Evolutionary conservation across 2,329 filamentous ascomycete genomes (phyloP).

Genomic region (Penicillium polonicum): DNA sequence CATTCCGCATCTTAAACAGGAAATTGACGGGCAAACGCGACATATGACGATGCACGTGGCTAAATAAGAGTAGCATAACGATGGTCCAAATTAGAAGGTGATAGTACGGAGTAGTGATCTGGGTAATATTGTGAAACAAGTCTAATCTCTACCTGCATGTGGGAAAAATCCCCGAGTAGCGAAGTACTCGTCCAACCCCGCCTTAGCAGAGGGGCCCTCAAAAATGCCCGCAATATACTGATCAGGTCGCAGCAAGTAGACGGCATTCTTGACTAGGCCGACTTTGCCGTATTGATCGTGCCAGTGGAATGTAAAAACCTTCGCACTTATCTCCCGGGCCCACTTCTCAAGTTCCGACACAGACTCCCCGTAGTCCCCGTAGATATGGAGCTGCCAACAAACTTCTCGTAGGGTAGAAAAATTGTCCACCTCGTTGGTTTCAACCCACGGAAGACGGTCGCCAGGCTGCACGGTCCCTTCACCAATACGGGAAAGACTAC

Average conservation of each 20-base stretch:
- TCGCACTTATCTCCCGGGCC: constrained; percentile 23
- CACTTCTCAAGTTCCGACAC: constrained; percentile 21
- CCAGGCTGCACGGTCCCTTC: constrained; percentile 45
- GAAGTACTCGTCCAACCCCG: constrained; percentile 27
- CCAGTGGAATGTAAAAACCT: constrained; percentile 28
- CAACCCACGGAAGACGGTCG: constrained; percentile 45
- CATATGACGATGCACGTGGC: background rate
- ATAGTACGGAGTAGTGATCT: background rate
- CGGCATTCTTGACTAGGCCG: constrained; percentile 26
- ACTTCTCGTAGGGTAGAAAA: constrained; percentile 27
- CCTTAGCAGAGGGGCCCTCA: constrained; percentile 16
- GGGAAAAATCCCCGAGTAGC: constrained; percentile 4
- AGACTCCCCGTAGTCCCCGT: constrained; percentile 28
- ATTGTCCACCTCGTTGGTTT: constrained; percentile 26
- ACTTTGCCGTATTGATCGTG: constrained; percentile 19
- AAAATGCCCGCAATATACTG: constrained; percentile 31
- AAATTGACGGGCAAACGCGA: background rate
- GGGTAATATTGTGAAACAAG: background rate
- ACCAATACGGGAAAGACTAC: constrained; percentile 32
- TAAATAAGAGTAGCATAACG: background rate
- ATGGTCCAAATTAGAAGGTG: background rate
- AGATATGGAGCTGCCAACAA: constrained; percentile 36
- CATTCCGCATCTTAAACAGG: background rate
- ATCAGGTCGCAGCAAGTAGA: constrained; percentile 34
- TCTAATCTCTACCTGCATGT: background rate